Conservation (phyloP, 371 early-diverging fungal species). For the Sanchytrium tribonematis region DNA sequence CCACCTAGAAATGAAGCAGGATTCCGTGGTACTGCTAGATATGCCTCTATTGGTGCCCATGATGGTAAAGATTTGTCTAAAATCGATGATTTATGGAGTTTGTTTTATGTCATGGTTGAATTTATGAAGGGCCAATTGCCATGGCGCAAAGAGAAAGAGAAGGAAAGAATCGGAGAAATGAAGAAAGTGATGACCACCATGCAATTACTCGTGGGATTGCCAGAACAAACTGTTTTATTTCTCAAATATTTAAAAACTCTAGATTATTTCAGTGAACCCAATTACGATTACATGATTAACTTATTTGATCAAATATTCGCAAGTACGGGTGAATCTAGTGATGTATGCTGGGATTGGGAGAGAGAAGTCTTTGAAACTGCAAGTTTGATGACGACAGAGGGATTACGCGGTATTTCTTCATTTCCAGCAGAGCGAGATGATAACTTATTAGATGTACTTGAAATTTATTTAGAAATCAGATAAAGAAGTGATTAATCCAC, state of each 20-base stretch:
- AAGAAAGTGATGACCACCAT: conserved; percentile 13
- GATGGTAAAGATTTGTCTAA: conserved; percentile 25
- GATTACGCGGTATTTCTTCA: neutral
- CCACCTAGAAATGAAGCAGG: conserved; percentile 20
- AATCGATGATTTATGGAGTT: conserved; percentile 37
- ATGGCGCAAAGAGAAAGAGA: conserved; percentile 29
- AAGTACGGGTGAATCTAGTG: conserved; percentile 2
- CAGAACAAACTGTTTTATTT: conserved; percentile 14
- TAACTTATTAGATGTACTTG: neutral
- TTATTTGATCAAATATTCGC: conserved; percentile 8
- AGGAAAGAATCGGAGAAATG: conserved; percentile 18
- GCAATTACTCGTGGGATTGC: conserved; percentile 19
- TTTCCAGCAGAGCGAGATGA: neutral
- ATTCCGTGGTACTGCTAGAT: conserved; percentile 36
- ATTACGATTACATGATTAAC: conserved; percentile 14
- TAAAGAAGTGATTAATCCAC: neutral
- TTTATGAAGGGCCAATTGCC: conserved; percentile 30
- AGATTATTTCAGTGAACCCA: conserved; percentile 18
- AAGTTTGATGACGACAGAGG: neutral
- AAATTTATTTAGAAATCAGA: neutral
- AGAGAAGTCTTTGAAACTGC: neutral
- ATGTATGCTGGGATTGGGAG: conserved; percentile 12
- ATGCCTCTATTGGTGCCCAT: conserved; percentile 32
- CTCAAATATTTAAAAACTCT: conserved; percentile 19
- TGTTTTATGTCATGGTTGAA: conserved; percentile 35